Percentiles rank a stretch among this genome's conserved stretches.
These are phyloP conservation scores for Guyanaporus albipodus DNA, from an alignment of 768 basidiomycete species.

Conservation along the genomic window DNA sequence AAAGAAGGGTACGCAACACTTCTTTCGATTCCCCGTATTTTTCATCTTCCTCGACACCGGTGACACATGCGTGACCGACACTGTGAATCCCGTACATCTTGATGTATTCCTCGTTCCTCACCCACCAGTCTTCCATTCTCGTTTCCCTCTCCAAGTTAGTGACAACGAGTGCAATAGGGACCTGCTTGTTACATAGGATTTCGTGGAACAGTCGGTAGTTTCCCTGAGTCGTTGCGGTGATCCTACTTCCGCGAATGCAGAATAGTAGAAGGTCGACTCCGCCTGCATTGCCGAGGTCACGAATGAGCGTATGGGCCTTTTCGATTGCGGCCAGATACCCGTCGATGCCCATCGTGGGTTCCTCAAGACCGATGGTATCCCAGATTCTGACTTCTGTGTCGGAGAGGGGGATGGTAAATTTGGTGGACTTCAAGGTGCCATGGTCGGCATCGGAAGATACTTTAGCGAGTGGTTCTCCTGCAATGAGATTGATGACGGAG, in stretches of 20 bases:
- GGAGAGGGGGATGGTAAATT: constrained; percentile 19
- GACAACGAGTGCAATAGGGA: constrained; percentile 39
- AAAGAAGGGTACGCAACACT: constrained; percentile 20
- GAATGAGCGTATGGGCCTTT: constrained; percentile 27
- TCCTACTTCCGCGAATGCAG: constrained; percentile 35
- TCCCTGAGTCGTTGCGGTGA: constrained; percentile 27
- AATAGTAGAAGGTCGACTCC: constrained; percentile 36
- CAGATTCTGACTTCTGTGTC: constrained; percentile 19
- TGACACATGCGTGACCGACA: constrained; percentile 40
- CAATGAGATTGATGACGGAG: constrained; percentile 43
- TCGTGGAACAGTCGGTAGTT: constrained; percentile 41
- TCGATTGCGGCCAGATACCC: constrained; percentile 28
- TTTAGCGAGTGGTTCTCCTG: constrained; percentile 24
- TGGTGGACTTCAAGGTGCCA: constrained; percentile 31
- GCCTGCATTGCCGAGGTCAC: constrained; percentile 20
- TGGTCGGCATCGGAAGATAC: constrained; percentile 32
- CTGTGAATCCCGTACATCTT: constrained; percentile 24
- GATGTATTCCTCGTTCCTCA: constrained; percentile 25
- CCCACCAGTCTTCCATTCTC: constrained; percentile 37
- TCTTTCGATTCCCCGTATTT: constrained; percentile 35
- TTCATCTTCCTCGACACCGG: constrained; percentile 31
- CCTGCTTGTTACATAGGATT: constrained; percentile 35
- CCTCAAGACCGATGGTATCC: constrained; percentile 32
- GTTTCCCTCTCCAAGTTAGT: constrained; percentile 38
- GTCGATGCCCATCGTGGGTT: constrained; percentile 26